These are phyloP conservation scores for Colletotrichum tropicale DNA, from an alignment of 2,329 filamentous ascomycete species.

Conservation along the genomic window DNA sequence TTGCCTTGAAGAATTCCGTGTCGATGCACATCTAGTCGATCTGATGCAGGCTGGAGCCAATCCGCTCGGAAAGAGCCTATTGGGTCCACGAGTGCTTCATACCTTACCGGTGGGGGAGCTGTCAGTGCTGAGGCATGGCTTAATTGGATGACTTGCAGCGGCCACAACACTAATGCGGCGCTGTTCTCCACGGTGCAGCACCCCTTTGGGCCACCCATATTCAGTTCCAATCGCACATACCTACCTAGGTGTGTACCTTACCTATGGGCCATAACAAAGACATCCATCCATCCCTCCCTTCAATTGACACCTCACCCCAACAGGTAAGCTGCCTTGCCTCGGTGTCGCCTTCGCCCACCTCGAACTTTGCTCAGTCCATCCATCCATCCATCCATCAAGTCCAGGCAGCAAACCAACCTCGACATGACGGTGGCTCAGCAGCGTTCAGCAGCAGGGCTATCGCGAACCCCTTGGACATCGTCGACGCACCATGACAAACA, in stretches of 20 bases:
- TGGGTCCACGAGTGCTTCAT: not conserved
- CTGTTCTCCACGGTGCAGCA: not conserved
- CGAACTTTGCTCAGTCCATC: not conserved
- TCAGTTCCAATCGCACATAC: not conserved
- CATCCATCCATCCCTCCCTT: not conserved
- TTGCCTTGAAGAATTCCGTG: not conserved
- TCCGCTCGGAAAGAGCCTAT: not conserved
- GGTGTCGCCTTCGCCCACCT: not conserved
- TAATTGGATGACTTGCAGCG: slow-evolving; percentile 14
- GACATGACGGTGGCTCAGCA: slow-evolving; percentile 3
- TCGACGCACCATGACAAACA: slow-evolving; percentile 23
- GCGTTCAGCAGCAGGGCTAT: not conserved
- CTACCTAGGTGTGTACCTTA: not conserved
- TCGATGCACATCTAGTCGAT: not conserved
- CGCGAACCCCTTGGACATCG: not conserved
- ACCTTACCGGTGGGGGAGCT: not conserved
- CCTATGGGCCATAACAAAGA: not conserved
- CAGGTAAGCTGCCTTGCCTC: not conserved
- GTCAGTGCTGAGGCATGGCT: slow-evolving; percentile 6
- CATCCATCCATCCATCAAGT: not conserved
- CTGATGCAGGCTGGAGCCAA: not conserved
- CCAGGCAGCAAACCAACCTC: not conserved
- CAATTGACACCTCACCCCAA: not conserved
- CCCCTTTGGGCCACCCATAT: not conserved
- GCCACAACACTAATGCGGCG: slow-evolving; percentile 5